Evolutionary conservation across 345 rosid genomes (phyloP).

Genomic region (Boechera divaricarpa): DNA sequence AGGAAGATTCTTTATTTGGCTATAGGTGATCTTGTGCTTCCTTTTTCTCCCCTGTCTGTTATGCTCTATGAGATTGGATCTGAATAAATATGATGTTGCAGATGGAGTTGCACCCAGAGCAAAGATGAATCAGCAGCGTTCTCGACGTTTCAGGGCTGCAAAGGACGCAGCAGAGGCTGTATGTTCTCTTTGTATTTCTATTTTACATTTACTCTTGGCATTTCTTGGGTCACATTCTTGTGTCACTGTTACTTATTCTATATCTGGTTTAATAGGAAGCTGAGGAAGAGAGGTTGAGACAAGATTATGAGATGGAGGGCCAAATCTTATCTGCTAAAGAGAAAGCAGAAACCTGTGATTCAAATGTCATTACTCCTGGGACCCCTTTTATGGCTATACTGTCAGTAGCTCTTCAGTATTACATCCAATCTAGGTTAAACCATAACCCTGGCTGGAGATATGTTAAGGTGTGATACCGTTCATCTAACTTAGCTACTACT

Average conservation of each 20-base stretch:
- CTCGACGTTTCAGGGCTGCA: conserved; percentile 95
- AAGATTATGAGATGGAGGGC: conserved; percentile 80
- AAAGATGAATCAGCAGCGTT: conserved; percentile 98
- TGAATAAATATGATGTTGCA: conserved; percentile 42
- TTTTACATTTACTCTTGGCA: conserved; percentile 11
- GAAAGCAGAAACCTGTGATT: conserved; percentile 84
- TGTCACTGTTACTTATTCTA: conserved; percentile 13
- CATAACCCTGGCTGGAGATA: conserved; percentile 77
- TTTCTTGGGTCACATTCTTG: conserved; percentile 22
- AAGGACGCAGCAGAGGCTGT: conserved; percentile 97
- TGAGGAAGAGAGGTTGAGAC: conserved; percentile 85
- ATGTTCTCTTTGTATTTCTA: conserved; percentile 41
- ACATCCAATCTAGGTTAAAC: conserved; percentile 85
- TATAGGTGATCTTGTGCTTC: conserved; percentile 64
- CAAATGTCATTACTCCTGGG: conserved; percentile 99
- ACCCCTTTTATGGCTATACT: conserved; percentile 91
- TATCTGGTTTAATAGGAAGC: conserved; percentile 64
- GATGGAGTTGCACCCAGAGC: conserved; percentile 99
- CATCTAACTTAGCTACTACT: conserved; percentile 25
- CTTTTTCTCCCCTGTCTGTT: conserved; percentile 1
- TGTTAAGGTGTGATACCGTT: conserved; percentile 69
- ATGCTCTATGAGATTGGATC: conserved; percentile 12
- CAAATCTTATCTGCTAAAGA: conserved; percentile 60
- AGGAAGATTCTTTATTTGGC: conserved; percentile 96
- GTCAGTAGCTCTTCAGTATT: conserved; percentile 90